Evolutionary conservation across 2,329 filamentous ascomycete genomes (phyloP).

Genomic region (Bipolaris oryzae): DNA sequence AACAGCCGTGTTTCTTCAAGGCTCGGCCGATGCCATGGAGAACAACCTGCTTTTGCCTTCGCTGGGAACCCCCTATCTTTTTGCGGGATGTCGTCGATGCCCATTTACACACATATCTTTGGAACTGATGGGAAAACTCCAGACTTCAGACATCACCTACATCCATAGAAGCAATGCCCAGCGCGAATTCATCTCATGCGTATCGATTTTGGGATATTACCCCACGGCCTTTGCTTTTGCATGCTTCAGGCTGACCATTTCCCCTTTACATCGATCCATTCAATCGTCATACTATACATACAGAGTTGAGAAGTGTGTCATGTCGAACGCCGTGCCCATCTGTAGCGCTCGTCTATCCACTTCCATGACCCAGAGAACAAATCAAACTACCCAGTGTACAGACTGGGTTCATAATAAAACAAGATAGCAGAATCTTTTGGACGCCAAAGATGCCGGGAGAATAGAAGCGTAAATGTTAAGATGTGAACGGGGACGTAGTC

Average conservation of each 20-base stretch:
- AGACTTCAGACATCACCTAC: not conserved
- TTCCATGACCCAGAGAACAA: slow-evolving; percentile 22
- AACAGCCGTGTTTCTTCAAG: not conserved
- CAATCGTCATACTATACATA: slow-evolving; percentile 28
- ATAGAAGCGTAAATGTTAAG: slow-evolving; percentile 21
- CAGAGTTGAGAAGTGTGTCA: slow-evolving; percentile 37
- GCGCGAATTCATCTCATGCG: not conserved
- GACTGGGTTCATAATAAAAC: slow-evolving; percentile 9
- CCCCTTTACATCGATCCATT: slow-evolving; percentile 10
- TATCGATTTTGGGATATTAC: not conserved
- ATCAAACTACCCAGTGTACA: slow-evolving; percentile 11
- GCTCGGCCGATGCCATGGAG: slow-evolving; percentile 3
- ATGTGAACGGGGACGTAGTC: slow-evolving; percentile 24
- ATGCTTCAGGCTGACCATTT: slow-evolving; percentile 13
- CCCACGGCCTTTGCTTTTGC: slow-evolving; percentile 1
- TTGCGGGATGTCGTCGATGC: not conserved
- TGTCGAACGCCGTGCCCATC: slow-evolving; percentile 18
- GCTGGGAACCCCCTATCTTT: not conserved
- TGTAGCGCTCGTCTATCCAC: slow-evolving; percentile 23
- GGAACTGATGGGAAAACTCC: not conserved
- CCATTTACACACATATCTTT: not conserved
- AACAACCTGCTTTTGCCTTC: not conserved
- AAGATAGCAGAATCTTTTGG: slow-evolving; percentile 28
- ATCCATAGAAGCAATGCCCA: not conserved
- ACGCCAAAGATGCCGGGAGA: slow-evolving; percentile 42